Evolutionary conservation across 139 green algal species (phyloP).

Genomic region (Chlorella sorokiniana): DNA sequence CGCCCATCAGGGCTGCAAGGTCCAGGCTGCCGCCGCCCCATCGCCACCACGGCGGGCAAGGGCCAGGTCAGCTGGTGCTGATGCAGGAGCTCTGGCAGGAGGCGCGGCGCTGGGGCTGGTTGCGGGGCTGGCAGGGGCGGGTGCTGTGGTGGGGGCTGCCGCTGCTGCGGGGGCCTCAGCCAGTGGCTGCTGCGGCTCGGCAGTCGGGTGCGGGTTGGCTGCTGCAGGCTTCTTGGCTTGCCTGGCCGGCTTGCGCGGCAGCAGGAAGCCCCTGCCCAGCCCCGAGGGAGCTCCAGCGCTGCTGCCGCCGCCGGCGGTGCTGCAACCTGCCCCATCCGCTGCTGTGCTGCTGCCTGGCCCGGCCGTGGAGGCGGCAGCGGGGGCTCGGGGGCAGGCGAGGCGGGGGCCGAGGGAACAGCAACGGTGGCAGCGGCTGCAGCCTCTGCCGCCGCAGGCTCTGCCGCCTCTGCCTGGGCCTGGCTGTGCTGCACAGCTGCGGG

Average conservation of each 20-base stretch:
- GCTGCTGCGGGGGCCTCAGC: neutral
- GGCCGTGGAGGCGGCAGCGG: neutral
- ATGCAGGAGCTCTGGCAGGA: neutral
- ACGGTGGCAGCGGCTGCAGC: neutral
- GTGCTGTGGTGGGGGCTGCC: neutral
- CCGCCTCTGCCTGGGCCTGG: neutral
- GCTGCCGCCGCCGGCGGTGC: neutral
- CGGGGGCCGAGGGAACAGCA: neutral
- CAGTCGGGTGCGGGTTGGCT: neutral
- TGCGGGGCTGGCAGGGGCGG: neutral
- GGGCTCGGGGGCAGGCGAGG: neutral
- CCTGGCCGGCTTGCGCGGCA: slow-evolving; percentile 12
- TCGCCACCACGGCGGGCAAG: neutral
- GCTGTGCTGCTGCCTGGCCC: neutral
- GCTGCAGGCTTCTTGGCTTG: slow-evolving; percentile 5
- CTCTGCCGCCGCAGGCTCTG: neutral
- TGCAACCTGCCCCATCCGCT: neutral
- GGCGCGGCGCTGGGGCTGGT: neutral
- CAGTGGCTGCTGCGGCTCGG: neutral
- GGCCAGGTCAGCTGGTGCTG: neutral
- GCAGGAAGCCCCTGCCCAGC: slow-evolving; percentile 11
- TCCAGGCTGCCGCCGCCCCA: neutral
- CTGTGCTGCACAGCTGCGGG: neutral
- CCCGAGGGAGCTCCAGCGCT: neutral
- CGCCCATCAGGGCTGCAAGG: neutral